Evolutionary conservation across 2,329 filamentous ascomycete species (phyloP), one percentile per base, ranked within the genome.

Genomic region (Diaporthe ampelina): DNA sequence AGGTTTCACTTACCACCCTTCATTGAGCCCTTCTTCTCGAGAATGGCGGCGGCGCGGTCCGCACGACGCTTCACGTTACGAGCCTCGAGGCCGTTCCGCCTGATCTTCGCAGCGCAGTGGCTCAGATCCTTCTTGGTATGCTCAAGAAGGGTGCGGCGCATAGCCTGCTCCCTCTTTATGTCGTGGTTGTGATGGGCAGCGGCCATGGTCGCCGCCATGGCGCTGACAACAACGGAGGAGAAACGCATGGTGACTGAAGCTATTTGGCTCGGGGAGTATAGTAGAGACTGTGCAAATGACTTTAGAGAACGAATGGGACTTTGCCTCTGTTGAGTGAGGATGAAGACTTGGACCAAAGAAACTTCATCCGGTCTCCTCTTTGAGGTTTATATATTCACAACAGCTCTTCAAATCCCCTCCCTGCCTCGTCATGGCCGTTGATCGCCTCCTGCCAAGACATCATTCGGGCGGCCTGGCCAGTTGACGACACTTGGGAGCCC

Each of bases 151-250:
- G 78, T 78, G 17, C 82, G 83, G 52, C 84, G 85, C 77, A 84
- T 85, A 5, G 81, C 82, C 15, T 81, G 81, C 78, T 87, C 86
- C 17, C 83, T 81, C 61, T 77, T 77, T 70, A 83, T 77, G 72
- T 85, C 79, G 75, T 87, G 85, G 58, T 85, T 85, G 0, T 85
- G 85, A 58, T 87, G 83, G 35, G 83, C 83, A 13, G 76, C 48
- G 24, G 74, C 78, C 52, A 79, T 56, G 21, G 73, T 75, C 50
- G 76, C 76, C 57, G 78, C 76, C 67, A 80, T 70, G 56, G 78
- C 76, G 57, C 74, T 71, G 70, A 77, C 68, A 54, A 79, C 37
- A 56, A 80, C 45, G 45, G 77, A 75, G 45, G 76, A 76, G 74
- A 81, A 76, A 54, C 77, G 78, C 80, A 81, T 81, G 56, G 48